These are phyloP conservation scores for Aureobasidium sp. DNA, from an alignment of 2,329 filamentous ascomycete genomes.

Conservation along the genomic window DNA sequence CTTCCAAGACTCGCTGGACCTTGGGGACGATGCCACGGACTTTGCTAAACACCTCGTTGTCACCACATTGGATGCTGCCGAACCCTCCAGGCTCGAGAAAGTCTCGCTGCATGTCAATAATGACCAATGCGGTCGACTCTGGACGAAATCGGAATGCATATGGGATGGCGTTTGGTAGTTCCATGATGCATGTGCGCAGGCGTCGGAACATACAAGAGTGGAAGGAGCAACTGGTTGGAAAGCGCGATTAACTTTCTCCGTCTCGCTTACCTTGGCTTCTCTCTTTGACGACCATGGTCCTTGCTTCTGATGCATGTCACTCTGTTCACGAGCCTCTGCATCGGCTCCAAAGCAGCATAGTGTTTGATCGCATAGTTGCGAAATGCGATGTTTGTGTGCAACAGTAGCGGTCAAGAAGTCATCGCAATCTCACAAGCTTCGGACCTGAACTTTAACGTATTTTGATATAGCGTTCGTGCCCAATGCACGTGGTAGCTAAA, in stretches of 20 bases:
- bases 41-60: conserved; percentile 30
- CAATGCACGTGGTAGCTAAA: background rate
- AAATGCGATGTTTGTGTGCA: background rate
- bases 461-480: background rate
- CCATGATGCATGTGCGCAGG: background rate
- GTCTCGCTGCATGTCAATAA: conserved; percentile 49
- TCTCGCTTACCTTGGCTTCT: background rate
- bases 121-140: conserved; percentile 41
- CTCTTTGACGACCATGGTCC: background rate
- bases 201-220: background rate
- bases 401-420: background rate
- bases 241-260: background rate
- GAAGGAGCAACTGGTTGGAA: background rate
- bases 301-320: background rate
- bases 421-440: background rate
- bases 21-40: conserved; percentile 25
- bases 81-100: conserved; percentile 46
- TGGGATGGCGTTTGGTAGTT: background rate
- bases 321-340: background rate
- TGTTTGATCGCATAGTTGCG: background rate
- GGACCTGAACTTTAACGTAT: background rate
- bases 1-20: conserved; percentile 32
- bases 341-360: background rate
- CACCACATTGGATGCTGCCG: conserved; percentile 42
- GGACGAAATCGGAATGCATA: conserved; percentile 44